These are phyloP conservation scores for Pseudogymnoascus sp. DNA, from an alignment of 2,329 filamentous ascomycete genomes.

Conservation along the genomic window DNA sequence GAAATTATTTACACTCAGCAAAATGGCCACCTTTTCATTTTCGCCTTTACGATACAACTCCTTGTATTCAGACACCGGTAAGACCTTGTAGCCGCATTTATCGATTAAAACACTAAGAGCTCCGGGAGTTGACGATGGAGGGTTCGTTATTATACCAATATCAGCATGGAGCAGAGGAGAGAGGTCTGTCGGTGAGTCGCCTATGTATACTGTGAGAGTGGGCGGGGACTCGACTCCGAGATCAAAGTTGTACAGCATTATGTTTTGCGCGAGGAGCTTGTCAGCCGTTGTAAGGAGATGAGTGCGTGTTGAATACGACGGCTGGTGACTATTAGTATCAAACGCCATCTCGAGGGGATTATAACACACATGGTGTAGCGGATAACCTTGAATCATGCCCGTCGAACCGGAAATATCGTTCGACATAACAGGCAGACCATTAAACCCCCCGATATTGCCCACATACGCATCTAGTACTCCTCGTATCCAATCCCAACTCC, in stretches of 20 bases:
- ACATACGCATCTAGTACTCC: constrained; percentile 14
- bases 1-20: constrained; percentile 19
- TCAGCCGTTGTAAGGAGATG: constrained; percentile 18
- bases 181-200: constrained; percentile 26
- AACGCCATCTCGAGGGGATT: constrained; percentile 15
- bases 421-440: background rate
- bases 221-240: background rate
- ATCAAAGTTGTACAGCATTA: constrained; percentile 10
- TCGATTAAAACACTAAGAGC: constrained; percentile 10
- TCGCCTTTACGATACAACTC: constrained; percentile 14
- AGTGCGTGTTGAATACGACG: too few species aligned
- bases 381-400: background rate
- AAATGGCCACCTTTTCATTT: constrained; percentile 10
- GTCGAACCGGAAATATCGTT: background rate
- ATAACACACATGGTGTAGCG: background rate
- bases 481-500: constrained; percentile 17
- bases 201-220: constrained; percentile 21
- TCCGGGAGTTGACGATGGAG: background rate
- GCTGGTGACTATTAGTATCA: constrained; percentile 13
- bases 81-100: constrained; percentile 17
- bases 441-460: background rate
- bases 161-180: constrained; percentile 23
- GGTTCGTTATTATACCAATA: constrained; percentile 21
- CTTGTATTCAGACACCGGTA: constrained; percentile 15
- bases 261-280: constrained; percentile 20